Evolutionary conservation across 2,329 filamentous ascomycete species (phyloP).

Genomic region (Colletotrichum tropicicola): DNA sequence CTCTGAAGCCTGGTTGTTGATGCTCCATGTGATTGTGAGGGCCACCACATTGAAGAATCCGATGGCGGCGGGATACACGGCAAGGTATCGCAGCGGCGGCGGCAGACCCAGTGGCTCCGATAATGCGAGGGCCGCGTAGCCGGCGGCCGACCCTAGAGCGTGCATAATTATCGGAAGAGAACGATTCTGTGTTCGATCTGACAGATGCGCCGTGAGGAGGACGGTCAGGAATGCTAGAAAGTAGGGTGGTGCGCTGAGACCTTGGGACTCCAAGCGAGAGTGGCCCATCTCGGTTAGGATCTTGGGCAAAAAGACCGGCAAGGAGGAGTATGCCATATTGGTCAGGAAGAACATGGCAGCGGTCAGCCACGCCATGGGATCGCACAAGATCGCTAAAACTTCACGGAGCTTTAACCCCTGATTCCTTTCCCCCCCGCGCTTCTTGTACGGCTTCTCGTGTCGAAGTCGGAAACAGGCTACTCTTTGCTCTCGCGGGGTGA

Average conservation of each 20-base stretch:
- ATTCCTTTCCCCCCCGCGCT: slow-evolving; percentile 30
- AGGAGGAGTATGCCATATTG: slow-evolving; percentile 87
- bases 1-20: slow-evolving; percentile 82
- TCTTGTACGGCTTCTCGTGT: slow-evolving; percentile 48
- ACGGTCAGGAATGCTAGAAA: slow-evolving; percentile 78
- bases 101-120: slow-evolving; percentile 55
- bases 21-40: slow-evolving; percentile 85
- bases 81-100: slow-evolving; percentile 70
- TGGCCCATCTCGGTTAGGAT: slow-evolving; percentile 83
- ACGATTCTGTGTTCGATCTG: slow-evolving; percentile 72
- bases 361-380: slow-evolving; percentile 79
- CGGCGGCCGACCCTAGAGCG: slow-evolving; percentile 70
- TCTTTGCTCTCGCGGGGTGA: slow-evolving; percentile 70
- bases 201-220: slow-evolving; percentile 75
- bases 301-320: slow-evolving; percentile 88
- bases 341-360: slow-evolving; percentile 87
- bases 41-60: slow-evolving; percentile 89
- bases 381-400: slow-evolving; percentile 65
- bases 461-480: slow-evolving; percentile 77
- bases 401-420: slow-evolving; percentile 62
- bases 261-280: slow-evolving; percentile 73
- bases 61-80: slow-evolving; percentile 79
- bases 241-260: slow-evolving; percentile 83
- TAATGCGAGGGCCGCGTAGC: slow-evolving; percentile 70
- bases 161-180: slow-evolving; percentile 74